Percentiles rank a stretch among this genome's conserved stretches.
phyloP scores from a whole-genome alignment of 73 alveolate species.

The Paramecium caudatum region DNA sequence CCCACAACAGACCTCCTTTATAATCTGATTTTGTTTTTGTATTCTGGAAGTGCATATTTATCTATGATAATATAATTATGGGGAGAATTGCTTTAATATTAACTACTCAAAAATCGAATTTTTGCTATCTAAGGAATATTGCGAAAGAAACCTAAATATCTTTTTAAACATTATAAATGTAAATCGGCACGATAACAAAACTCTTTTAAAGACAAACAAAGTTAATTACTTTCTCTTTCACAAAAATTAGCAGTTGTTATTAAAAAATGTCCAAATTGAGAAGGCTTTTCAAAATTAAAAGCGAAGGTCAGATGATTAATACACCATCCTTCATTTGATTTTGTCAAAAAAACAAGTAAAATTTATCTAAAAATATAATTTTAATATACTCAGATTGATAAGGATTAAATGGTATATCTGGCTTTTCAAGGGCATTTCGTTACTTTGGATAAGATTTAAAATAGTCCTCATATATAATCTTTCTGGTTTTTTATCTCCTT shows the following conservation, averaged over 20 bases:
- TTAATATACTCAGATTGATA: neutral
- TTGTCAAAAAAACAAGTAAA: neutral
- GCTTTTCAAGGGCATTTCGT: neutral
- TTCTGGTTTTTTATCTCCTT: neutral
- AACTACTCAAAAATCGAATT: neutral
- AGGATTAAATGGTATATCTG: constrained; percentile 5
- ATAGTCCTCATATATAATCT: neutral
- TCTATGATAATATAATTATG: too few species aligned
- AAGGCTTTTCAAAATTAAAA: constrained; percentile 33
- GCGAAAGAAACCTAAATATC: neutral
- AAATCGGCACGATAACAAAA: neutral
- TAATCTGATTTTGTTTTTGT: neutral
- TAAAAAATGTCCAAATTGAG: neutral
- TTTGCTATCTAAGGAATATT: constrained; percentile 15
- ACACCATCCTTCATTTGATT: constrained; percentile 8
- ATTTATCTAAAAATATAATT: constrained; percentile 16
- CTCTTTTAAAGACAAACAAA: neutral
- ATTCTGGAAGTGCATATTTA: neutral
- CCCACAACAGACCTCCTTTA: neutral
- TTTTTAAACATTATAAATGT: neutral
- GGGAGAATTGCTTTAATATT: too few species aligned
- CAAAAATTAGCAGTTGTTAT: neutral
- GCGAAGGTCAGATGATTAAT: constrained; percentile 11
- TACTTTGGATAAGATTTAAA: constrained; percentile 21
- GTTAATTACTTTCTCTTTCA: neutral